Base-by-base conservation (phyloP, 2,329 filamentous ascomycete genomes). In the Cordyceps tenuipes region DNA sequence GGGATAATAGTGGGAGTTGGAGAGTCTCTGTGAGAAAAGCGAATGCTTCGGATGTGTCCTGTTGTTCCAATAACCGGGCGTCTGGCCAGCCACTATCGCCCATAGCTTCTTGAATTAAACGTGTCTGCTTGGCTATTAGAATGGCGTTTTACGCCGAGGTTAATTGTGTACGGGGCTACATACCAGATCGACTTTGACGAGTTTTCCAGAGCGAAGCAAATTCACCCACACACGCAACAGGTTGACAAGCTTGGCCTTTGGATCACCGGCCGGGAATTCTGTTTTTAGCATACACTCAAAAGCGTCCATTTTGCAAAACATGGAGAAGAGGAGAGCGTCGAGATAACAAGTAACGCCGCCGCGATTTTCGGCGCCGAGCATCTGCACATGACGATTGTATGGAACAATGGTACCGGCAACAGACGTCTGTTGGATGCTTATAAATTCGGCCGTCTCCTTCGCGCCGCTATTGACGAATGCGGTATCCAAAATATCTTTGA, bases 31-130 rank as follows among this genome's bases (percentile, higher is more conserved):
- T 96, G 64, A 99, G 91, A 71, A 97, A 97, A 0, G 87, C 90
- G 70, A 97, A 97, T 1, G 92, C 92, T 73, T 99, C 94, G 0
- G 94, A 97, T 0, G 91, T 90, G 72, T 99, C 94, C 73, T 99
- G 94, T 69, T 97, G 94, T 66, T 86, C 82, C n/a, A 90, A 70
- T 61, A 82, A 75, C 23, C 82, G 82, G 51, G 92, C 92, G 61
- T 95, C 91, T 65, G 82, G 76, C 94, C 94, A 97, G 4, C 93
- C 94, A 70, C 92, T 97, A 57, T 87, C 87, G 19, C 88, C 87
- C 44, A 97, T 74, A 10, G 91, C 81, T 46, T 93, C 84, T 73
- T 97, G 92, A 15, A 99, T 81, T 64, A 91, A 80, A 71, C 88
- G 83, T 8, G 90, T 96, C 88, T 93, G 66, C 17, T 31, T 8